Base-by-base conservation (phyloP, 2,329 filamentous ascomycete species). In the Penicillium sp. region DNA sequence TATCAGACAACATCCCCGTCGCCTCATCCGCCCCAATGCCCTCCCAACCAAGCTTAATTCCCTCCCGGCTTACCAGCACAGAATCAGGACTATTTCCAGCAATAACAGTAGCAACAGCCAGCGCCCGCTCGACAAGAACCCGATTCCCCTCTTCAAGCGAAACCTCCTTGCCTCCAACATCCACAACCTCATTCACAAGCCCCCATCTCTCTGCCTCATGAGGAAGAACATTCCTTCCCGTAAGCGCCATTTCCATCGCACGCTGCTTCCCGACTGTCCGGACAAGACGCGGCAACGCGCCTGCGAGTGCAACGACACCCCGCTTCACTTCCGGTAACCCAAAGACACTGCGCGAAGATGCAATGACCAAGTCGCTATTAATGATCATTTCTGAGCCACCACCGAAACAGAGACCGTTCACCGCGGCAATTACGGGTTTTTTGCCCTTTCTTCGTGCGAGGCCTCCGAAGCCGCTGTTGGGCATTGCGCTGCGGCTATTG, bases 321-420 rank as follows among this genome's bases (percentile, higher is more conserved):
- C 85, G 80, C 63, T 82, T 84, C 4, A 88, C 87, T 74, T 92
- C 89, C 0, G 89, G 89, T 7, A 92, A 78, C 1, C 81, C 85
- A 67, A 93, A 91, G 22, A 74, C 77, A 0, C 88, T 86, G 12
- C 57, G 56, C 11, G 74, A 65, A 1, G 65, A 66, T 4, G 89
- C 88, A 29, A 92, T 71, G 2, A 90, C 81, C 53, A 92, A 72
- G 74, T 93, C 89, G 53, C 81, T 81, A 72, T 91, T 90, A 54
- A 89, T 77, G 18, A 85, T 81, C 75, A 92, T 90, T 76, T 93
- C 89, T 73, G 88, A 85, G 1, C 89, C 89, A 41, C 89, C 89
- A 41, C 89, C 89, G 37, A 89, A 81, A 54, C 87, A 89, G 14
- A 89, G 76, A 1, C 89, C 89, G 66, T 91, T 90, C 22, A 92